A percentile compares a stretch with the other conserved stretches of the same genome.
phyloP scores from a whole-genome alignment of 352 stramenopile genomes.

The Globisporangium echinulatum region DNA sequence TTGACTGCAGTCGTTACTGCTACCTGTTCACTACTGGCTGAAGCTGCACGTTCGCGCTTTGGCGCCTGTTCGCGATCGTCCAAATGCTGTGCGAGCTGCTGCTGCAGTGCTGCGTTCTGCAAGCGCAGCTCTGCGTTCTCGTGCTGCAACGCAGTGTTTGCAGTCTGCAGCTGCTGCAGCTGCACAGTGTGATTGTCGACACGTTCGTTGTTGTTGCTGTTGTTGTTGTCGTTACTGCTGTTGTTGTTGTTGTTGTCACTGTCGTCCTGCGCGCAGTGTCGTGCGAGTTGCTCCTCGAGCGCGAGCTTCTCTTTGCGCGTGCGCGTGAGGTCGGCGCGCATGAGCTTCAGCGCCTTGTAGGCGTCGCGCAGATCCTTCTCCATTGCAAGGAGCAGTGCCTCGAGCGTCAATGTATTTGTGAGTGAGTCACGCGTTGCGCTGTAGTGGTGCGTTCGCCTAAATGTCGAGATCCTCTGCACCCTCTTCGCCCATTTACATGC shows the following conservation, averaged over 20 bases:
- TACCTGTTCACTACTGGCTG: not conserved
- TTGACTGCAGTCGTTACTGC: too few species aligned
- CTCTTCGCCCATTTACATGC: too few species aligned
- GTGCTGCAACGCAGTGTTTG: not conserved
- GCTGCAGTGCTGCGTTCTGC: not conserved
- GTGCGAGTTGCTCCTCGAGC: slow-evolving; percentile 6
- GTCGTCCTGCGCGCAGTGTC: not conserved
- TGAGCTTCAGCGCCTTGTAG: slow-evolving; percentile 19
- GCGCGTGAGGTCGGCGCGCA: slow-evolving; percentile 13
- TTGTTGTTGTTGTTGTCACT: slow-evolving; percentile 3
- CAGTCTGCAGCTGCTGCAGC: not conserved
- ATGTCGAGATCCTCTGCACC: too few species aligned
- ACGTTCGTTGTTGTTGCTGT: not conserved
- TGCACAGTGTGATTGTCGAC: not conserved
- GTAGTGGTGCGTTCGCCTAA: too few species aligned
- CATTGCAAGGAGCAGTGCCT: not conserved
- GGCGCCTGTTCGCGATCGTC: too few species aligned
- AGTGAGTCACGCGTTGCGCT: too few species aligned
- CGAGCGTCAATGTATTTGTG: too few species aligned
- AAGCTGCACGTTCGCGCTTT: not conserved
- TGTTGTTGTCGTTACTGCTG: not conserved
- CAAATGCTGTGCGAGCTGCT: not conserved
- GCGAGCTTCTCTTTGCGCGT: slow-evolving; percentile 16
- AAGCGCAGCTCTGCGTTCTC: not conserved
- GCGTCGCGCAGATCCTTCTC: slow-evolving; percentile 16